Base-by-base conservation (phyloP, 2,329 filamentous ascomycete species). In the Dothistroma pini region DNA sequence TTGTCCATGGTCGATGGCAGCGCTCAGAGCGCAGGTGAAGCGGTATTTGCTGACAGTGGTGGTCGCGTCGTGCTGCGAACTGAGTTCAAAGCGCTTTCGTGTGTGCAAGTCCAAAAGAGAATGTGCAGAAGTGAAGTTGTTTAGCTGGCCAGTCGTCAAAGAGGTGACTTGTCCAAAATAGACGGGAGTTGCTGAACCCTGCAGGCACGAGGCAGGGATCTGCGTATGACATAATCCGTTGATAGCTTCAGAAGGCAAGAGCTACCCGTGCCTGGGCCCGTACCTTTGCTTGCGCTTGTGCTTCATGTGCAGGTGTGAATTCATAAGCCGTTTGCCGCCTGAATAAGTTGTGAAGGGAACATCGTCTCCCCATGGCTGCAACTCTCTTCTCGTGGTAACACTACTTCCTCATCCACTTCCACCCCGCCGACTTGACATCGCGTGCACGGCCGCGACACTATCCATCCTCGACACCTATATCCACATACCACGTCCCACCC, bases 1-100 rank as follows among this genome's bases (percentile, higher is more conserved):
- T 70, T 68, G 52, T 69, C 68, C 70, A 71, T 73, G 66, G 59
- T 69, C 62, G 48, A 32, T 58, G 59, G 11, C 54, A 29, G 64
- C 59, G 62, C 61, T 59, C 61, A 61, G 29, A 29, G 59, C 56
- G 62, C 62, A 31, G 51, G 12, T 4, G 41, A 16, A 11, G 5
- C 9, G 22, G 2, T 50, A 12, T 50, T 16, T 35, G 25, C 19
- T 8, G 25, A 21, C 38, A 51, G 49, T 61, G 14, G 14, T 49
- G 29, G 38, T 51, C 49, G 34, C 25, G 50, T 41, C n/a, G 11
- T 58, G 32, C 22, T n/a, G 8, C 34, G 14, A 4, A 4, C 9
- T 29, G 12, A n/a, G 10, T 51, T n/a, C 19, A 29, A 9, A n/a
- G 8, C 7, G 34, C n/a, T 6, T 16, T 44, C 41, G 48, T 25